Evolutionary conservation across 805 yeast genomes (phyloP), one percentile per base, ranked within the genome.

Genomic region (Starmerella roubikii): DNA sequence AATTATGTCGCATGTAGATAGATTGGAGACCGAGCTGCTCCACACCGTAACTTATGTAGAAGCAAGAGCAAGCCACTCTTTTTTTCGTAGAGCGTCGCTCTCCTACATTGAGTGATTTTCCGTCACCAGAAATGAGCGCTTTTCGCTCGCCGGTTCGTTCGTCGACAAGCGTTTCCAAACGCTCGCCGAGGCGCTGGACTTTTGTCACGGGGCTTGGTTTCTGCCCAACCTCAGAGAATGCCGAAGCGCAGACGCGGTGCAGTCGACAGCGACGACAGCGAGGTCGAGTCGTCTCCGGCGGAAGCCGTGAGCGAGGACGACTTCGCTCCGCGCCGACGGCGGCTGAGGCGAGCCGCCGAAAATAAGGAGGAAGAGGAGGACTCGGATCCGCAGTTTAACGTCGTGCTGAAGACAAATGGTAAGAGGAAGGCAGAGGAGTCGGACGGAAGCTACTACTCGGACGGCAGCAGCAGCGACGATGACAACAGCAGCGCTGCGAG

Each of bases 231-330:
- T n/a, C n/a, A n/a, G n/a, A n/a, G 23, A 16, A 43, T 43, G 46
- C 37, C 46, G 3, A 43, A 39, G 18, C 37, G 46, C 15, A 35
- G 43, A 15, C 43, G 39, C 27, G 44, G 39, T 10, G 38, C 41
- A 2, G 44, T 43, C 13, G 41, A 37, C 23, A 39, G 37, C 24
- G 36, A 41, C 7, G 44, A 36, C 12, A 40, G 35, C 5, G 36
- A 35, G 18, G 40, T 34, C 2, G 35, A 18, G 37, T n/a, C n/a
- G n/a, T n/a, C n/a, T n/a, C 33, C 37, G n/a, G 30, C 7, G 17
- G 34, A 18, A 6, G 34, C 23, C 13, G 32, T 41, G 16, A 38
- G 34, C 22, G 11, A 30, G 9, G 17, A 19, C 24, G 22, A 24
- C 30, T 12, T 17, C n/a, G 20, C 15, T 7, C 9, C 30, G 15